These are phyloP conservation scores for Clausena lansium DNA, from an alignment of 345 rosid genomes.

Conservation along the genomic window DNA sequence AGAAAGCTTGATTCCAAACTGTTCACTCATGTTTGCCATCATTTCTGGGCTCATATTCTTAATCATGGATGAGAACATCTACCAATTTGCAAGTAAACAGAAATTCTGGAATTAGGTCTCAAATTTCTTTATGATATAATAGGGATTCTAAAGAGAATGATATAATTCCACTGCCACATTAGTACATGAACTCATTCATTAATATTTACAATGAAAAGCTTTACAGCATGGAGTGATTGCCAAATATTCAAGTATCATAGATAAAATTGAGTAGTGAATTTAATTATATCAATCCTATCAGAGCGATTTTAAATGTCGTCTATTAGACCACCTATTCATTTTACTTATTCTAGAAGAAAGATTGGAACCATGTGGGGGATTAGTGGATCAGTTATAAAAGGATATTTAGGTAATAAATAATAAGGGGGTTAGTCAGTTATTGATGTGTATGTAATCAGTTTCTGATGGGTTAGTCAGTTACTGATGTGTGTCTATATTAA, in stretches of 20 bases:
- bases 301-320: no score
- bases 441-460: no score
- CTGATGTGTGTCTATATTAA: no score
- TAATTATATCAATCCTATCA: neutral
- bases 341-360: no score
- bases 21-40: slow-evolving; percentile 97
- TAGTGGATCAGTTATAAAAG: no score
- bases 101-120: neutral
- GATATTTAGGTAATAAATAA: no score
- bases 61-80: slow-evolving; percentile 89
- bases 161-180: neutral
- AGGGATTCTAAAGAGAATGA: neutral
- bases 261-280: neutral
- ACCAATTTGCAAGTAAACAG: slow-evolving; percentile 26
- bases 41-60: slow-evolving; percentile 90
- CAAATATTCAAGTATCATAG: neutral
- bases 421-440: no score
- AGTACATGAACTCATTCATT: neutral
- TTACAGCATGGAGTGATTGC: neutral
- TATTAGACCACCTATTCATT: no score
- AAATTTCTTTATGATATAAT: neutral
- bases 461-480: no score
- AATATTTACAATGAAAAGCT: neutral
- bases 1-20: slow-evolving; percentile 81
- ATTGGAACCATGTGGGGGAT: no score